These are phyloP conservation scores for Peronospora belbahrii DNA, from an alignment of 352 stramenopile species.

Conservation along the genomic window DNA sequence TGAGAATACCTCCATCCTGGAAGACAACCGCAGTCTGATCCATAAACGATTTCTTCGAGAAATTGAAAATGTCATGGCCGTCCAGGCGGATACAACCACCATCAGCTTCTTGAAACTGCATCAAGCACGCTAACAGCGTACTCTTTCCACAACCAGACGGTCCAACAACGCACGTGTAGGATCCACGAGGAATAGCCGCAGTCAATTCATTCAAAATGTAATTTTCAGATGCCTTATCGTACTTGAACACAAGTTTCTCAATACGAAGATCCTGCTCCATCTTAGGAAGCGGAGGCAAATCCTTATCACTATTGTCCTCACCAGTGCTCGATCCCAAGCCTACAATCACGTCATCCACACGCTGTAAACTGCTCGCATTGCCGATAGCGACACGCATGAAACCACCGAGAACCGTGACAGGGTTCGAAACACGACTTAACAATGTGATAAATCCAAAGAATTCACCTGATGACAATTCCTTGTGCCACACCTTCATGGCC, in stretches of 20 bases:
- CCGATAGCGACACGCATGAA: constrained; percentile 88
- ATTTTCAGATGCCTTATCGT: constrained; percentile 77
- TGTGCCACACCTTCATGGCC: constrained; percentile 79
- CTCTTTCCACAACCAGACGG: constrained; percentile 84
- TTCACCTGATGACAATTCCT: constrained; percentile 57
- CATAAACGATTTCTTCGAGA: constrained; percentile 84
- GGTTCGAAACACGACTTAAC: constrained; percentile 69
- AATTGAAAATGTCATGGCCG: constrained; percentile 79
- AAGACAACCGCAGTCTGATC: constrained; percentile 83
- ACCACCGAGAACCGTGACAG: constrained; percentile 72
- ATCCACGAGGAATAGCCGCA: constrained; percentile 60
- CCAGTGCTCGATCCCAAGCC: constrained; percentile 33
- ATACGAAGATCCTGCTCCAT: constrained; percentile 76
- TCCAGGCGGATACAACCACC: constrained; percentile 75
- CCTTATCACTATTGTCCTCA: constrained; percentile 48
- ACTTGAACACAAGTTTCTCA: constrained; percentile 83
- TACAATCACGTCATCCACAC: constrained; percentile 80
- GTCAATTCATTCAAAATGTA: constrained; percentile 76
- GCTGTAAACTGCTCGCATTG: constrained; percentile 80
- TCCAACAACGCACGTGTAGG: constrained; percentile 82
- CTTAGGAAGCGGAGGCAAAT: constrained; percentile 66
- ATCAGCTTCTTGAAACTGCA: constrained; percentile 85
- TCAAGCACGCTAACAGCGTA: constrained; percentile 78
- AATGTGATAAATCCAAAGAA: constrained; percentile 84
- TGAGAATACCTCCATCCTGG: constrained; percentile 81